Percentiles rank a stretch among this genome's conserved stretches.
phyloP scores from a whole-genome alignment of 139 green algal species.

The Mesotaenium endlicherianum region DNA sequence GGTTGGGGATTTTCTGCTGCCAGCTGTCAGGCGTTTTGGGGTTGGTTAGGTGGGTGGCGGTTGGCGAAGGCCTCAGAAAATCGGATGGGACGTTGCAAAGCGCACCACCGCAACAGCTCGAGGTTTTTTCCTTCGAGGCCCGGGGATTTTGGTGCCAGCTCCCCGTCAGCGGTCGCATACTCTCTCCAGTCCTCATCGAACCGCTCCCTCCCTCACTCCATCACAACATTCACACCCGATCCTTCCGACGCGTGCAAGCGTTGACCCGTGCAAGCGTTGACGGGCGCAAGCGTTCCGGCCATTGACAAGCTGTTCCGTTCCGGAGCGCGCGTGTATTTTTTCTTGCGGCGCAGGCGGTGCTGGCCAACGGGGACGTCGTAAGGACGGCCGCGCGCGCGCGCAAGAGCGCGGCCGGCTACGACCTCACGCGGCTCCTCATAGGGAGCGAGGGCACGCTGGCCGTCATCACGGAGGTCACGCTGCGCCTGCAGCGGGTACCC shows the following conservation, averaged over 20 bases:
- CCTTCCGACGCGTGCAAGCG: too few relatives aligned
- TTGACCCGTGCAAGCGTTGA: too few relatives aligned
- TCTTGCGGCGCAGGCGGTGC: constrained; percentile 23
- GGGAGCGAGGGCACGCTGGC: constrained; percentile 50
- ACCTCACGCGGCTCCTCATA: constrained; percentile 49
- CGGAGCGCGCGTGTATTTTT: neutral
- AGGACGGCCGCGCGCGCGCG: constrained; percentile 14
- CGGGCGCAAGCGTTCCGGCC: too few relatives aligned
- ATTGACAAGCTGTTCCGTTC: neutral
- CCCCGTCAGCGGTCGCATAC: too few relatives aligned
- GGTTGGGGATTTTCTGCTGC: too few relatives aligned
- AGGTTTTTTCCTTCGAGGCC: too few relatives aligned
- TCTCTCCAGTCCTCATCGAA: neutral
- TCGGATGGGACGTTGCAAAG: too few relatives aligned
- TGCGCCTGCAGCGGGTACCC: constrained; percentile 47
- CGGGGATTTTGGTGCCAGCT: too few relatives aligned
- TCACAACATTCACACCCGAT: neutral
- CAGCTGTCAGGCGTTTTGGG: too few relatives aligned
- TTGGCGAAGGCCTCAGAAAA: too few relatives aligned
- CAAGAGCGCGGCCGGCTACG: constrained; percentile 53
- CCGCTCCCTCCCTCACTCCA: neutral
- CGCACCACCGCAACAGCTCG: too few relatives aligned
- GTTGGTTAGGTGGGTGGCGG: too few relatives aligned
- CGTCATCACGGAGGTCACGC: constrained; percentile 52
- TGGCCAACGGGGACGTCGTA: constrained; percentile 49